These are phyloP conservation scores for Schizothecium vesticola DNA, from an alignment of 495 filamentous ascomycete species.

Conservation along the genomic window DNA sequence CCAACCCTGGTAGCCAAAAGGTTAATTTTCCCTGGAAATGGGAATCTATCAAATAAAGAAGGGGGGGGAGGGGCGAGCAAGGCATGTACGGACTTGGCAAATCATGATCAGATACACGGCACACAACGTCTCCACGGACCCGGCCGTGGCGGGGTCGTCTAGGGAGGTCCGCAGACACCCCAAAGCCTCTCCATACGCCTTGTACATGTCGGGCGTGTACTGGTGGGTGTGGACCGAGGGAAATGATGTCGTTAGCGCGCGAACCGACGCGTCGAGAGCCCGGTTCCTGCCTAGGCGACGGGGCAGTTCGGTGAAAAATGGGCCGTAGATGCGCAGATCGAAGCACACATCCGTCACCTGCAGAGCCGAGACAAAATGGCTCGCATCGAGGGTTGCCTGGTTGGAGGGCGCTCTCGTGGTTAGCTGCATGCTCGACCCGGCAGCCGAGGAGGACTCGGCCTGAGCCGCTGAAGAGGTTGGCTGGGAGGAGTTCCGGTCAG, in stretches of 20 bases:
- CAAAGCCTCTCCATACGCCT: conserved; percentile 12
- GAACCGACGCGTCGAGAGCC: conserved; percentile 15
- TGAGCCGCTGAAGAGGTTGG: not conserved
- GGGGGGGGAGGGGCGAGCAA: too few species aligned
- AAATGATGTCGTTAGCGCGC: conserved; percentile 5
- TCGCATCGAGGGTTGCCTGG: not conserved
- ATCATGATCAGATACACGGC: conserved; percentile 42
- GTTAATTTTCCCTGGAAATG: too few species aligned
- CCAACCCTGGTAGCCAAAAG: not conserved
- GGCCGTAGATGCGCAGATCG: conserved; percentile 14
- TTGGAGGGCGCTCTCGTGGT: conserved; percentile 1
- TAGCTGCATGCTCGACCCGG: not conserved
- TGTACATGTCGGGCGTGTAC: conserved; percentile 8
- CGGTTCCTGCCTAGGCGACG: conserved; percentile 13
- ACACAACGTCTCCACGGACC: conserved; percentile 37
- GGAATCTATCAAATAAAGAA: too few species aligned
- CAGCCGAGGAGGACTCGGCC: not conserved
- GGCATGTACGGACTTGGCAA: conserved; percentile 20
- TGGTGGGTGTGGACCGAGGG: conserved; percentile 6
- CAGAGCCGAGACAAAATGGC: conserved; percentile 12
- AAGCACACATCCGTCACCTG: conserved; percentile 16
- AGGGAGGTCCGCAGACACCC: conserved; percentile 31
- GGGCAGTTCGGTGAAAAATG: conserved; percentile 11
- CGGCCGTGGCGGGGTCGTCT: conserved; percentile 35
- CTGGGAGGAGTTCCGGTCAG: conserved; percentile 23